Evolutionary conservation across 139 green algal genomes (phyloP).

Genomic region (Tetradesmus lagerheimii): DNA sequence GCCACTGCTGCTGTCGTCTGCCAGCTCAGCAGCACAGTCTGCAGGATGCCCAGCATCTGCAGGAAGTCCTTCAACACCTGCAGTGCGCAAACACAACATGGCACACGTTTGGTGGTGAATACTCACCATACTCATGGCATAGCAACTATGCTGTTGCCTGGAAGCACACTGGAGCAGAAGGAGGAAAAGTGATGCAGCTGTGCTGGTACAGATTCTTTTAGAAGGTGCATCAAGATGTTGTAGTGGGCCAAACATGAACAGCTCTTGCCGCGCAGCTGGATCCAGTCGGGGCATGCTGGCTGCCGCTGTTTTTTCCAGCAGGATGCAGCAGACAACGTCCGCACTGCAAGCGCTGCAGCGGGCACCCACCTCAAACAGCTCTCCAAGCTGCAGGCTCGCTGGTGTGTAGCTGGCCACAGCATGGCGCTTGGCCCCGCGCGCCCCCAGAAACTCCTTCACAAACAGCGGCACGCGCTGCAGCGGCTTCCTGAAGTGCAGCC

Average conservation of each 20-base stretch:
- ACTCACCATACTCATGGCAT: too few relatives aligned
- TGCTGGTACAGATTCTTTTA: too few relatives aligned
- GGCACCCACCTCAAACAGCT: conserved; percentile 35
- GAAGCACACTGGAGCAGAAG: too few relatives aligned
- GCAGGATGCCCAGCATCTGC: conserved; percentile 36
- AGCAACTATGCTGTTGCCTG: too few relatives aligned
- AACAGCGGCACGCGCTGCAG: conserved; percentile 18
- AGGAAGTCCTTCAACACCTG: conserved; percentile 46
- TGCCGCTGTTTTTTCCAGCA: too few relatives aligned
- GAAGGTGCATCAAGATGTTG: too few relatives aligned
- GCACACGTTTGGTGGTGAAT: too few relatives aligned
- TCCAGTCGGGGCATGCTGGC: too few relatives aligned
- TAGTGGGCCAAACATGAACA: too few relatives aligned
- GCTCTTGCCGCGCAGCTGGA: too few relatives aligned
- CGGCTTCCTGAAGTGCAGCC: neutral
- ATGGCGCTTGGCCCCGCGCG: neutral
- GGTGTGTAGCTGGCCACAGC: conserved; percentile 35
- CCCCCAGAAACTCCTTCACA: neutral
- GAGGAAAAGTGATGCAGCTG: too few relatives aligned
- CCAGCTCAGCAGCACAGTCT: conserved; percentile 16
- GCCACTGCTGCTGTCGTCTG: conserved; percentile 29
- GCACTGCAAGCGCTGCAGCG: neutral
- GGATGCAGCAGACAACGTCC: neutral
- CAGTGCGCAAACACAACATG: too few relatives aligned
- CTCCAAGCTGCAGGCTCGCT: neutral